Evolutionary conservation across 768 basidiomycete genomes (phyloP).

Genomic region (Amanita fuliginea): DNA sequence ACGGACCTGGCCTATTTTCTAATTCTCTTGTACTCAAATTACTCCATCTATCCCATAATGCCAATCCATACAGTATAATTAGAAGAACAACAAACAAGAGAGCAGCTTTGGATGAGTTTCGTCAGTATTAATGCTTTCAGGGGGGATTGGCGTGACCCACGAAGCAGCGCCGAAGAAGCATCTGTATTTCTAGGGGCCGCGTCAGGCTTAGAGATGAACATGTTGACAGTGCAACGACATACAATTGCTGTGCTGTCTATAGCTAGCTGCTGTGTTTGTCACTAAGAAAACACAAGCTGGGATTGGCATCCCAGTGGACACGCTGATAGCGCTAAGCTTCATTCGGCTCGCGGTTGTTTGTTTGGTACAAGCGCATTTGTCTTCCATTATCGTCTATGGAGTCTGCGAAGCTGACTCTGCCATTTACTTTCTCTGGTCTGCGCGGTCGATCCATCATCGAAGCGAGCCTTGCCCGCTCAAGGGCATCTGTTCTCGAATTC

Average conservation of each 20-base stretch:
- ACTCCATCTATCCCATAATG: slow-evolving; percentile 27
- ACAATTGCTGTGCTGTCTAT: background rate
- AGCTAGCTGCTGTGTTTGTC: background rate
- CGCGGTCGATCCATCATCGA: slow-evolving; percentile 15
- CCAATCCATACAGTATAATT: slow-evolving; percentile 23
- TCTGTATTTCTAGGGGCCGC: background rate
- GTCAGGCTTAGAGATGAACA: background rate
- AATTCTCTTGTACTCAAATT: slow-evolving; percentile 16
- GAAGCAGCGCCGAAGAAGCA: background rate
- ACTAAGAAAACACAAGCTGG: background rate
- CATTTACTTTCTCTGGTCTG: slow-evolving; percentile 22
- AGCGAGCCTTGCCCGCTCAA: slow-evolving; percentile 19
- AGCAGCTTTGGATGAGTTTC: slow-evolving; percentile 10
- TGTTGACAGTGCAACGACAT: background rate
- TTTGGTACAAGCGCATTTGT: no score
- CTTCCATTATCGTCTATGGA: background rate
- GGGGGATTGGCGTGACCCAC: background rate
- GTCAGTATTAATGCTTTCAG: background rate
- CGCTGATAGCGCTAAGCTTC: no score
- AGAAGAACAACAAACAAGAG: slow-evolving; percentile 17
- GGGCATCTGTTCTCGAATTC: slow-evolving; percentile 19
- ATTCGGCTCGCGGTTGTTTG: no score
- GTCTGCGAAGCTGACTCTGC: slow-evolving; percentile 14
- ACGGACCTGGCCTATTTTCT: slow-evolving; percentile 7
- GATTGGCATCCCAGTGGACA: no score